Base-by-base conservation (phyloP, 768 basidiomycete genomes). In the Suillus americanus region DNA sequence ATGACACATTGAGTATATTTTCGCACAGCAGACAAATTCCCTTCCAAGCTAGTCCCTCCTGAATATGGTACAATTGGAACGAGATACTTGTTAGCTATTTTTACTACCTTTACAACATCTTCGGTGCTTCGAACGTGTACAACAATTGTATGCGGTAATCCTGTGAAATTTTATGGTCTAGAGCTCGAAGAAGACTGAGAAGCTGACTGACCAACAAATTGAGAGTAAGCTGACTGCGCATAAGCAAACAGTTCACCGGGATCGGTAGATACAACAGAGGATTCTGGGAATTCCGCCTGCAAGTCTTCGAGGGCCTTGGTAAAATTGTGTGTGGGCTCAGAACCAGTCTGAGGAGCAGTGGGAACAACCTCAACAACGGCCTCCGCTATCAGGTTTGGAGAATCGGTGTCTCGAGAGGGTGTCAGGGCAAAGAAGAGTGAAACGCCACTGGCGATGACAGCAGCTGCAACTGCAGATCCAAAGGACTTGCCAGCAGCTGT, bases 41-140 rank as follows among this genome's bases (percentile, higher is more conserved):
- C 92, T 72, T 95, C 94, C 20, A 95, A 81, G 68, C 87, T 89
- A 2, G 92, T 95, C 25, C 90, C 93, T 5, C 92, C 94, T 55
- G 89, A 87, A 71, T 89, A 94, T 2, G 93, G 86, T 3, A 86
- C 85, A 35, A 95, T 80, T 4, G 94, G 93, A 48, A 95, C 82
- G 50, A 81, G 78, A 73, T 86, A 87, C 71, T 86, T 85, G 20
- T 83, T 79, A 1, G 94, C 86, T 37, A 92, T 83, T 61, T 90
- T 86, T 62, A 96, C 87, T 61, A 92, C 80, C 64, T 84, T 82
- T 57, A 91, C 87, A 3, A 96, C 92, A 72, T 96, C 93, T 65
- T 88, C 86, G 0, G 93, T 95, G 62, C 79, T 85, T 48, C 75
- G 73, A 1, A 87, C 86, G 62, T 84, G 84, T 60, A 89, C 85